Evolutionary conservation across 805 yeast genomes (phyloP).

Genomic region (Metschnikowia borealis): DNA sequence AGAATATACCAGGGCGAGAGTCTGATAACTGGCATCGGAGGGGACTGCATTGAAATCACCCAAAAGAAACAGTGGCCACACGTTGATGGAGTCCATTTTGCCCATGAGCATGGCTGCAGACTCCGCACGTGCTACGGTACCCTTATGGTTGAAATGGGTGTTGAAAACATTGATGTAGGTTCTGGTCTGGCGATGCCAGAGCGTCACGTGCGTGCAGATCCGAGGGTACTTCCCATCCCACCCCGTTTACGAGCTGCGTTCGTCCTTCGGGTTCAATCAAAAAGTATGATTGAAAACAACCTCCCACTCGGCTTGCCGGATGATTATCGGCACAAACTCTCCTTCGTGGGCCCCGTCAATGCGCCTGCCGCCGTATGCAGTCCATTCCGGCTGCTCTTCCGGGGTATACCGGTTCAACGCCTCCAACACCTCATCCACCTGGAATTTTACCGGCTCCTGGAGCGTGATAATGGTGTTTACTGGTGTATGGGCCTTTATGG

Average conservation of each 20-base stretch:
- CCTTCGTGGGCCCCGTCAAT: constrained; percentile 16
- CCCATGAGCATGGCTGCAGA: constrained; percentile 10
- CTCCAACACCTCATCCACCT: constrained; percentile 16
- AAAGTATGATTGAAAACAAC: constrained; percentile 15
- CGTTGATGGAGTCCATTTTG: constrained; percentile 12
- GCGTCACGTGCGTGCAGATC: constrained; percentile 18
- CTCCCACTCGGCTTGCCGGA: constrained; percentile 16
- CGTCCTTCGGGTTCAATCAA: constrained; percentile 16
- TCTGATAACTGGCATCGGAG: constrained; percentile 18
- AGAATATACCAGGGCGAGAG: constrained; percentile 11
- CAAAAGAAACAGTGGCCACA: constrained; percentile 31
- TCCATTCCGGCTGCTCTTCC: constrained; percentile 13
- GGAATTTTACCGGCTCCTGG: constrained; percentile 19
- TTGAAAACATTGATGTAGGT: constrained; percentile 18
- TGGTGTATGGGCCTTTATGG: constrained; percentile 19
- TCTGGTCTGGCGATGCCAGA: constrained; percentile 10
- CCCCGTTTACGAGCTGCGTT: constrained; percentile 10
- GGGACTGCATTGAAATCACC: constrained; percentile 31
- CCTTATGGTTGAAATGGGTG: constrained; percentile 21
- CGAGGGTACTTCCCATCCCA: constrained; percentile 22
- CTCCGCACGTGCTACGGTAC: constrained; percentile 11
- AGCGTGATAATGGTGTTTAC: constrained; percentile 18
- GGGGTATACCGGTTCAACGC: constrained; percentile 11
- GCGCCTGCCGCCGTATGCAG: constrained; percentile 16
- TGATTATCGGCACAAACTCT: constrained; percentile 20